Conservation (phyloP, 1,284 basidiomycete species). For the Ceratorhiza oryzae-sativae region DNA sequence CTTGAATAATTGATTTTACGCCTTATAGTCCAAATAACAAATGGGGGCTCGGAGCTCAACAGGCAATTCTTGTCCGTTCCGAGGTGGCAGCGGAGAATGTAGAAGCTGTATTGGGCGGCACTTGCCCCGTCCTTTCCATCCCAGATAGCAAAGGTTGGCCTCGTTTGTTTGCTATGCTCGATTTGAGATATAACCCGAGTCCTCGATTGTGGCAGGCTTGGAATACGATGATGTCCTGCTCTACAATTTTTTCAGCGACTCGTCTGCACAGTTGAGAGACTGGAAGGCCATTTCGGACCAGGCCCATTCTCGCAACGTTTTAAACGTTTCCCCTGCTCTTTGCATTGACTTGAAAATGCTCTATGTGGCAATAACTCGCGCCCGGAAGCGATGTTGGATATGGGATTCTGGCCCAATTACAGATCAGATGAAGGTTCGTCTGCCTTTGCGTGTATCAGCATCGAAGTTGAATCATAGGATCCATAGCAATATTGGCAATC, state of each 20-base stretch:
- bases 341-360: slow-evolving; percentile 39
- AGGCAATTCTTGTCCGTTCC: slow-evolving; percentile 67
- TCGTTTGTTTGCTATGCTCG: too few species aligned
- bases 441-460: too few species aligned
- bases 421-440: background rate
- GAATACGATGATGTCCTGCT: slow-evolving; percentile 29
- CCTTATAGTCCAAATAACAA: background rate
- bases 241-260: slow-evolving; percentile 41
- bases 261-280: background rate
- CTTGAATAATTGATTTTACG: too few species aligned
- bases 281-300: slow-evolving; percentile 11
- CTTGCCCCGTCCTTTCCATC: slow-evolving; percentile 62
- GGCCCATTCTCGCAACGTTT: too few species aligned
- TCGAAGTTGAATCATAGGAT: background rate
- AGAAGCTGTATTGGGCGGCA: slow-evolving; percentile 61
- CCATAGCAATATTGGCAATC: background rate
- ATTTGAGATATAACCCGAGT: too few species aligned
- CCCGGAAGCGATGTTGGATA: slow-evolving; percentile 40
- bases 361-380: slow-evolving; percentile 42
- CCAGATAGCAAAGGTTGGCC: slow-evolving; percentile 18
- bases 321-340: background rate
- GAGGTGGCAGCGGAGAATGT: slow-evolving; percentile 60
- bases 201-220: background rate
- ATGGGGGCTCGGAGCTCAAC: slow-evolving; percentile 13
- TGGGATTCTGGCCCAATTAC: slow-evolving; percentile 31